Conservation (phyloP, 129 eudicot genomes). For the Daucus carota region DH1_v3.0 NC_030382.2:11966001-11966500, state of each 20-base stretch:
- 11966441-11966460: constrained; percentile 44
- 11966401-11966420: constrained; percentile 35
- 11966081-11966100: no score
- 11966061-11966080: no score
- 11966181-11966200: constrained; percentile 26
- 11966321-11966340: constrained; percentile 34
- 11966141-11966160: constrained; percentile 23
- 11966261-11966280: constrained; percentile 39
- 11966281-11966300: constrained; percentile 34
- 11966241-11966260: constrained; percentile 29
- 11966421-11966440: constrained; percentile 36
- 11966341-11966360: constrained; percentile 37
- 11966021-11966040: no score
- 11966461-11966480: constrained; percentile 37
- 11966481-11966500: constrained; percentile 24
- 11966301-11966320: constrained; percentile 2
- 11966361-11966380: constrained; percentile 14
- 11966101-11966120: neutral
- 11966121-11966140: neutral
- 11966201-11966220: constrained; percentile 51
- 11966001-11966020: no score
- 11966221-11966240: constrained; percentile 21
- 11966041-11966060: no score
- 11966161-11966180: constrained; percentile 45
- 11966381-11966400: constrained; percentile 24